A percentile compares a stretch with the other conserved stretches of the same genome.
Evolutionary conservation across 441 rosid genomes (phyloP).

Genomic region (Omphalea diandra): DNA sequence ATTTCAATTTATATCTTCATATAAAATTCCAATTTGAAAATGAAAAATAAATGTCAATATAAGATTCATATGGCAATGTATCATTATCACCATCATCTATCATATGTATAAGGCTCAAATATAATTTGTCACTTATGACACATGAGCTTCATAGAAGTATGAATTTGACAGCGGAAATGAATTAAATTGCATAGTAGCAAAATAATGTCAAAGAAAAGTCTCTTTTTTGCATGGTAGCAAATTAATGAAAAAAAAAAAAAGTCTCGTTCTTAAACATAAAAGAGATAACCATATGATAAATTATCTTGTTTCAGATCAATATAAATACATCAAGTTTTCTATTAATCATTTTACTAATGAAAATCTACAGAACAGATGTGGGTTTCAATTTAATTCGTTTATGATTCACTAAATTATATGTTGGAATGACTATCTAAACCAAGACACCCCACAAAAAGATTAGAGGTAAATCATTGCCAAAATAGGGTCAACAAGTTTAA

Average conservation of each 20-base stretch:
- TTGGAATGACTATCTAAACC: background rate
- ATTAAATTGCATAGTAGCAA: no score
- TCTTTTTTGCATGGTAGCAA: no score
- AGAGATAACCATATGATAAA: no score
- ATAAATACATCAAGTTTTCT: background rate
- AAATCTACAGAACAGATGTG: background rate
- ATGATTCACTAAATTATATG: background rate
- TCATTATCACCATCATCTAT: no score
- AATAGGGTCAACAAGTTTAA: conserved; percentile 1
- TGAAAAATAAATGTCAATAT: background rate
- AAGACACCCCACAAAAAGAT: background rate
- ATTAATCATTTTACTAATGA: background rate
- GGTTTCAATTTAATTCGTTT: background rate
- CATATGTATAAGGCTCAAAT: background rate
- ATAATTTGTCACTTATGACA: background rate
- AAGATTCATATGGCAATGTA: background rate
- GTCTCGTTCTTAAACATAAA: no score
- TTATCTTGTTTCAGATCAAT: background rate
- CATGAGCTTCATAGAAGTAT: background rate
- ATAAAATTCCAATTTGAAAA: background rate
- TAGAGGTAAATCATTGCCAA: background rate
- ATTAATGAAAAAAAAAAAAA: no score
- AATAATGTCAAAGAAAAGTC: no score
- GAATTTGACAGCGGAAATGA: background rate
- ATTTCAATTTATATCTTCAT: background rate